Base-by-base conservation (phyloP, 2,329 filamentous ascomycete species). In the Monilinia aucupariae region DNA sequence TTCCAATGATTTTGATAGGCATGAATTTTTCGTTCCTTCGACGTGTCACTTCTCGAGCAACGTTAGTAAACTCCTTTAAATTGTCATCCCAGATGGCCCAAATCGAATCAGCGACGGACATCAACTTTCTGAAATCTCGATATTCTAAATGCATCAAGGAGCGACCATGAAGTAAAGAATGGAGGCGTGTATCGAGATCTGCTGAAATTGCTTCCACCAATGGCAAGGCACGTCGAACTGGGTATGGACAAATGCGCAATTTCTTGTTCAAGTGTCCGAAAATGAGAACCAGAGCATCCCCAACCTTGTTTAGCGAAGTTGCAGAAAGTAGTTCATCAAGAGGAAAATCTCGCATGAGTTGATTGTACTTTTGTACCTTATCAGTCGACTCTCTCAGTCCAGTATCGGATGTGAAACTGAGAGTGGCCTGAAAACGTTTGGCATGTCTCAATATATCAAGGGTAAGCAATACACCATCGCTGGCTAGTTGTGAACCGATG, bases 261-360 rank as follows among this genome's bases (percentile, higher is more conserved):
- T 99, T 99, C 81, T 96, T 97, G 81, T 97, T 99, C 75, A 99
- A 82, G 75, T 99, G 96, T 53, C 79, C 84, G 75, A 99, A 99
- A 67, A 99, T 96, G 71, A 92, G 85, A 51, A 88, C 84, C 66
- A 99, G 84, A 8, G 94, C 90, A 71, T 97, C 92, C 71, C 94
- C 87, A 3, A 96, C 86, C 76, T 96, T 97, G 71, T 87, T 81
- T 51, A 99, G 78, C 0, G 92, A 93, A 0, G 92, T 96, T 1
- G 94, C 92, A 20, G 94, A 96, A 22, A 97, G 83, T 34, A 99
- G 79, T 75, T 99, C 94, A 73, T 97, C 93, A 41, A 99, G 81
- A 0, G 94, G 94, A 68, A 99, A 97, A 75, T 99, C 96, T 67
- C 94, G 89, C 91, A 99, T 97, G 30, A 99, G 84, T 78, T 96